These are phyloP conservation scores for Elsinoe necatrix DNA, from an alignment of 2,329 filamentous ascomycete genomes.

Conservation along the genomic window DNA sequence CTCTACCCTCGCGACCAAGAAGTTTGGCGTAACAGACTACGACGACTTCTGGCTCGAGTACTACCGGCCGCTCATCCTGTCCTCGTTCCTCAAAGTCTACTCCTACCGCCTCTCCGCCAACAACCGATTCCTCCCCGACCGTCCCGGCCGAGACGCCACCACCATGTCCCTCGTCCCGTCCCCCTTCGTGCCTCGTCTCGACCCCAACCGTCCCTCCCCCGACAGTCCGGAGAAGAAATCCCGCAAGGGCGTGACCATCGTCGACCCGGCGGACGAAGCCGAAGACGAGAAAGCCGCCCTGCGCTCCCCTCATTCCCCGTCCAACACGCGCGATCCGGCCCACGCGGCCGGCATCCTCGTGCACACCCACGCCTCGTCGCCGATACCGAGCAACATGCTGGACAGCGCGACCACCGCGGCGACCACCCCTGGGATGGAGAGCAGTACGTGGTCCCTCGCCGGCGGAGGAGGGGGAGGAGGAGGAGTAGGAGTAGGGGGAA, in stretches of 20 bases:
- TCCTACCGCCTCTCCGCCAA: constrained; percentile 87
- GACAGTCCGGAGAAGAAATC: constrained; percentile 22
- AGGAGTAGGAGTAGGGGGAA: not conserved
- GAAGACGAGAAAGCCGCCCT: constrained; percentile 5
- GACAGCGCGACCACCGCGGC: constrained; percentile 7
- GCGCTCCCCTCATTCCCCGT: not conserved
- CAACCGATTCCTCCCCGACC: constrained; percentile 70
- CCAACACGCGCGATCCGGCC: constrained; percentile 15
- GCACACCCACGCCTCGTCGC: constrained; percentile 21
- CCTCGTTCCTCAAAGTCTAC: constrained; percentile 86
- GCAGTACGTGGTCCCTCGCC: not conserved
- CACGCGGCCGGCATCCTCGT: constrained; percentile 37
- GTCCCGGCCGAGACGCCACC: constrained; percentile 52
- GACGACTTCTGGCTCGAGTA: constrained; percentile 98
- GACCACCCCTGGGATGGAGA: not conserved
- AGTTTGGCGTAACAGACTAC: constrained; percentile 48
- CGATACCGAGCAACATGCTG: not conserved
- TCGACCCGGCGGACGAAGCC: constrained; percentile 48
- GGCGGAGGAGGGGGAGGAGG: too few species aligned
- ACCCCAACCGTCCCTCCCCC: constrained; percentile 29
- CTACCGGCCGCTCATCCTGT: constrained; percentile 79
- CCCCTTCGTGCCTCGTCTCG: constrained; percentile 67
- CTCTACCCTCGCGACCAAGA: constrained; percentile 19
- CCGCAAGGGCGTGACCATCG: constrained; percentile 42
- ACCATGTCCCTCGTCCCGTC: constrained; percentile 81